Conservation (phyloP, 1,284 basidiomycete genomes). For the Apiotrichum sp. region DNA sequence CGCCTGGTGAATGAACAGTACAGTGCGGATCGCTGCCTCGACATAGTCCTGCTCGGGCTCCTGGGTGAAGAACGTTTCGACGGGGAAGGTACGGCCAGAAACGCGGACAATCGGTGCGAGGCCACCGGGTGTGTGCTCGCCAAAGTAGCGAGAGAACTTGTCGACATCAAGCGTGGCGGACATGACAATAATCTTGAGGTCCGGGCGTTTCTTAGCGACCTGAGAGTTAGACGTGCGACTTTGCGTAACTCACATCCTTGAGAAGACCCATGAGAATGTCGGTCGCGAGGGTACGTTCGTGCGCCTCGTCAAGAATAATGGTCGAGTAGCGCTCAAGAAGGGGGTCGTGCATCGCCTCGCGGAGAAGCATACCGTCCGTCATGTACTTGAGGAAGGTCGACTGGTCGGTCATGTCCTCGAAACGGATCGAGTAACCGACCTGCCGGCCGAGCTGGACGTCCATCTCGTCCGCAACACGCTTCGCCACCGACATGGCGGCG, state of each 20-base stretch:
- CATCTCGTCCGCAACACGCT: constrained; percentile 98
- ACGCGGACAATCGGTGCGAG: constrained; percentile 89
- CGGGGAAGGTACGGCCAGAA: constrained; percentile 91
- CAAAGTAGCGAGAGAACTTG: constrained; percentile 97
- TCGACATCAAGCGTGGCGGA: constrained; percentile 93
- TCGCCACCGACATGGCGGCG: constrained; percentile 96
- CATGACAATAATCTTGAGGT: constrained; percentile 98
- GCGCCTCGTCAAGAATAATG: constrained; percentile 97
- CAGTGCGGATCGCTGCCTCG: constrained; percentile 92
- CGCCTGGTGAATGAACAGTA: constrained; percentile 94
- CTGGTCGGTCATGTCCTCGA: constrained; percentile 93
- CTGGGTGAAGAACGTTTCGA: constrained; percentile 91
- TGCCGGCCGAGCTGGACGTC: constrained; percentile 88
- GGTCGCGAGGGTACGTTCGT: constrained; percentile 95
- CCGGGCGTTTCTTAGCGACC: constrained; percentile 71
- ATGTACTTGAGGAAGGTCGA: constrained; percentile 96
- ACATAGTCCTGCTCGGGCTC: constrained; percentile 96
- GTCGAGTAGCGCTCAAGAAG: constrained; percentile 85
- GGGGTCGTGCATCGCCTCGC: constrained; percentile 97
- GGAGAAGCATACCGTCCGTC: constrained; percentile 97
- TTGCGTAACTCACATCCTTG: constrained; percentile 48
- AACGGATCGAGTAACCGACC: constrained; percentile 97
- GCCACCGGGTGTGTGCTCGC: constrained; percentile 50
- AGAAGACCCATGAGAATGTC: constrained; percentile 96
- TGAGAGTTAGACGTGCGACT: constrained; percentile 44